Evolutionary conservation across 352 stramenopile genomes (phyloP).

Genomic region (Phytophthora fragariaefolia): DNA sequence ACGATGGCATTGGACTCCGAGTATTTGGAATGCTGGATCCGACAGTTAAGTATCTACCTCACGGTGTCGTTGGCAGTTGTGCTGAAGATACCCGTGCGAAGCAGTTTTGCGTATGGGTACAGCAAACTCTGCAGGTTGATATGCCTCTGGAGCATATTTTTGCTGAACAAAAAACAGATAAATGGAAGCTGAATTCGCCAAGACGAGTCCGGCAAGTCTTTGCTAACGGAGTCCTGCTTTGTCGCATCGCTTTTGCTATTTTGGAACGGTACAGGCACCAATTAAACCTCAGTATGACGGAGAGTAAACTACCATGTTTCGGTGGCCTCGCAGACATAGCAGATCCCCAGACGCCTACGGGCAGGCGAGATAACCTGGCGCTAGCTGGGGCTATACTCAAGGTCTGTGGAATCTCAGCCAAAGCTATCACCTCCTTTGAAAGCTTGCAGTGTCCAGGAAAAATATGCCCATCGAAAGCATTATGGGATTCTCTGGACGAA

Average conservation of each 20-base stretch:
- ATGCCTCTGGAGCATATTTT: slow-evolving; percentile 30
- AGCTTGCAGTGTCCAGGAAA: slow-evolving; percentile 15
- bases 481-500: slow-evolving; percentile 29
- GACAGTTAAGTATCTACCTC: slow-evolving; percentile 9
- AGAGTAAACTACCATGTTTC: background rate
- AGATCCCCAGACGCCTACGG: slow-evolving; percentile 12
- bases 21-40: slow-evolving; percentile 53
- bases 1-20: slow-evolving; percentile 35
- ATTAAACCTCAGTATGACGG: background rate
- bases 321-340: background rate
- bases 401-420: slow-evolving; percentile 13
- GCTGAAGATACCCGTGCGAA: slow-evolving; percentile 7
- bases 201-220: slow-evolving; percentile 31
- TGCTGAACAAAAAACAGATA: background rate
- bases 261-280: slow-evolving; percentile 12
- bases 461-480: background rate
- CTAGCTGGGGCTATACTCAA: slow-evolving; percentile 26
- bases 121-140: slow-evolving; percentile 16
- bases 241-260: slow-evolving; percentile 38
- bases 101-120: slow-evolving; percentile 25
- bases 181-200: slow-evolving; percentile 11
- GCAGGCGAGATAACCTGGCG: slow-evolving; percentile 22
- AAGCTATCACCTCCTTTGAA: slow-evolving; percentile 17
- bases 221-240: slow-evolving; percentile 44
- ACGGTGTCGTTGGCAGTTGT: background rate